Conservation (phyloP, 169 alveolate genomes). For the Eimeria acervulina region DNA sequence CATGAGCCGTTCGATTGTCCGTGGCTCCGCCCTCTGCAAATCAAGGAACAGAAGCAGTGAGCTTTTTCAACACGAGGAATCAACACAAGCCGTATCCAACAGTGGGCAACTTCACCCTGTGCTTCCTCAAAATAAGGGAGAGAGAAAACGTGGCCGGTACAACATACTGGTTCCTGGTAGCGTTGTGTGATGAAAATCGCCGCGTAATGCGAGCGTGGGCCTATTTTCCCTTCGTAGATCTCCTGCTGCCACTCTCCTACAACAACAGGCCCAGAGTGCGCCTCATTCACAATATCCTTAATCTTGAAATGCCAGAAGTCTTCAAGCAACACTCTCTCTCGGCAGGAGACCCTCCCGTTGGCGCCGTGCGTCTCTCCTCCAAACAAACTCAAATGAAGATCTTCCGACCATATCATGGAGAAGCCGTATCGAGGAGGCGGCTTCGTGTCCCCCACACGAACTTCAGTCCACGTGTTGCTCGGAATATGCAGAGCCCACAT, state of each 20-base stretch:
- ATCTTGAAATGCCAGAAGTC: conserved; percentile 92
- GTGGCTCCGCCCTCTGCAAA: conserved; percentile 83
- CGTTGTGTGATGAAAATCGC: conserved; percentile 93
- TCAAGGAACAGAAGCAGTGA: not conserved
- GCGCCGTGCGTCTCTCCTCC: conserved; percentile 92
- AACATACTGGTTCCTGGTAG: conserved; percentile 88
- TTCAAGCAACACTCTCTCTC: conserved; percentile 89
- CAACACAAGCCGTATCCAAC: not conserved
- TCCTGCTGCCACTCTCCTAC: conserved; percentile 92
- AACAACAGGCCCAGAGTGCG: conserved; percentile 79
- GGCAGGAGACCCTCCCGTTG: conserved; percentile 84
- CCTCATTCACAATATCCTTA: conserved; percentile 79
- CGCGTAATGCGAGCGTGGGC: conserved; percentile 93
- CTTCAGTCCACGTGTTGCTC: conserved; percentile 89
- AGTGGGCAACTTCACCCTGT: not conserved
- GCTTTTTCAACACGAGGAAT: not conserved
- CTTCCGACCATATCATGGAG: conserved; percentile 93
- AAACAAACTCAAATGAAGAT: conserved; percentile 90
- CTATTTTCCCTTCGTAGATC: conserved; percentile 90
- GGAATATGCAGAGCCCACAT: conserved; percentile 93
- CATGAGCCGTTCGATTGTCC: conserved; percentile 83
- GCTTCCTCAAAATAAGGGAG: not conserved
- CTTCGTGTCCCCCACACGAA: conserved; percentile 89
- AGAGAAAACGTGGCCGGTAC: conserved; percentile 10
- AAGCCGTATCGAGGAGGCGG: conserved; percentile 95